Evolutionary conservation across 169 alveolate species (phyloP).

Genomic region (Toxoplasma gondii): DNA sequence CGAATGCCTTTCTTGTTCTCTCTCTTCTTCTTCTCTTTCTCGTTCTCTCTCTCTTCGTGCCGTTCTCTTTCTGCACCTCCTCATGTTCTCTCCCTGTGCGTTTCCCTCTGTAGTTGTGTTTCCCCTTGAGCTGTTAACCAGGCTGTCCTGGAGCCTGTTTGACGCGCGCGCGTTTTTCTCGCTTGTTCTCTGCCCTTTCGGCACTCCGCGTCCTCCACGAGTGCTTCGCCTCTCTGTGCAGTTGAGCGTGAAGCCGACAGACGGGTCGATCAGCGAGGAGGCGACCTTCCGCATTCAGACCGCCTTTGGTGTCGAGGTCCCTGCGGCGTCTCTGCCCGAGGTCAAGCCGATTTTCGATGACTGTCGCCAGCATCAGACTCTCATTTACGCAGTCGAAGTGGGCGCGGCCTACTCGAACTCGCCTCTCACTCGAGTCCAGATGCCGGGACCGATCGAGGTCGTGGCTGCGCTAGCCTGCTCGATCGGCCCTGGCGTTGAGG

Average conservation of each 20-base stretch:
- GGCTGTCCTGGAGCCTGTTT: no score
- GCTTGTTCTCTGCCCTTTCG: no score
- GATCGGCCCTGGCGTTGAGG: neutral
- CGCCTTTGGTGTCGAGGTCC: neutral
- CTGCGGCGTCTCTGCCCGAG: neutral
- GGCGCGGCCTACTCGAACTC: neutral
- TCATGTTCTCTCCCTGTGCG: no score
- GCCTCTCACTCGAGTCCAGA: conserved; percentile 6
- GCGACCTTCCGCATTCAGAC: neutral
- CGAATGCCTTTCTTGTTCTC: no score
- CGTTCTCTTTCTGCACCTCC: no score
- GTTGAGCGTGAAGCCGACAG: neutral
- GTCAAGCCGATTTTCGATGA: conserved; percentile 26
- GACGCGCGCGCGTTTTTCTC: no score
- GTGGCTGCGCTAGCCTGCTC: neutral
- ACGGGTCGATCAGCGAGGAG: neutral
- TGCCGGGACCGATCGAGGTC: conserved; percentile 40
- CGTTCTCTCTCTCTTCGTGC: no score
- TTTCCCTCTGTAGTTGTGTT: no score
- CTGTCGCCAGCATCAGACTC: neutral
- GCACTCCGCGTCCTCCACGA: no score
- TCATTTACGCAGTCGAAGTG: neutral
- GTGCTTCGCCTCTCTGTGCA: neutral
- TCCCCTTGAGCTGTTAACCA: no score
- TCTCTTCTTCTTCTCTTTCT: no score